Evolutionary conservation across 345 rosid genomes (phyloP), one percentile per base, ranked within the genome.

Genomic region (Populus pruinosa): DNA sequence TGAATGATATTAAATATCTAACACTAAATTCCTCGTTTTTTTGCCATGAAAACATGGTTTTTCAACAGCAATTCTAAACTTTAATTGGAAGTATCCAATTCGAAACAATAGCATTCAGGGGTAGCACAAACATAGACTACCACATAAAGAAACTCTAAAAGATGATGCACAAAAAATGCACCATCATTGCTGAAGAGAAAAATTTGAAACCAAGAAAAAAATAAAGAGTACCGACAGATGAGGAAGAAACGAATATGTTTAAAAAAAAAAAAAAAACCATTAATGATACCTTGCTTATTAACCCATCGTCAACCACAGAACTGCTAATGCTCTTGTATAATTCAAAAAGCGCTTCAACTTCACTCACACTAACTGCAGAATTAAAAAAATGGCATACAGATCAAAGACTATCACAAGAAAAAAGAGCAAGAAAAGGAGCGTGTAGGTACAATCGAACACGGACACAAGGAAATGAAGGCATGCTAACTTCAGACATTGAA

Each of bases 301-400:
- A 78, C 82, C 97, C 99, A 89, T 96, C 99, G 71, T 96, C 99
- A 81, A 94, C 81, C 76, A 94, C 91, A 21, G 98, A 94, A 82
- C 97, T 86, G 86, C 99, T 94, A 87, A 96, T 92, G 91, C 94
- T 96, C 91, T 94, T 94, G 88, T 85, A 96, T 59, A 96, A 85
- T 86, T 94, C 99, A 84, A 92, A 94, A 33, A 96, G 85, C 68
- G 99, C 99, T 90, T 96, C 98, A 83, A 96, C 98, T 89, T 96
- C 99, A 86, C 97, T 94, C 38, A 96, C 98, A 83, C 97, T 92
- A 85, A 94, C 99, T 96, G 98, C 68, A 33, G 17, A 70, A 47
- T 35, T 1, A 75, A 77, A 79, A 78, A 67, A 75, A 44, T 6
- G 6, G 14, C 31, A 65, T 12, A 16, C 55, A 67, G 20, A 65